Evolutionary conservation across 768 basidiomycete genomes (phyloP), one percentile per base, ranked within the genome.

Genomic region (Calocybe cyanea): DNA sequence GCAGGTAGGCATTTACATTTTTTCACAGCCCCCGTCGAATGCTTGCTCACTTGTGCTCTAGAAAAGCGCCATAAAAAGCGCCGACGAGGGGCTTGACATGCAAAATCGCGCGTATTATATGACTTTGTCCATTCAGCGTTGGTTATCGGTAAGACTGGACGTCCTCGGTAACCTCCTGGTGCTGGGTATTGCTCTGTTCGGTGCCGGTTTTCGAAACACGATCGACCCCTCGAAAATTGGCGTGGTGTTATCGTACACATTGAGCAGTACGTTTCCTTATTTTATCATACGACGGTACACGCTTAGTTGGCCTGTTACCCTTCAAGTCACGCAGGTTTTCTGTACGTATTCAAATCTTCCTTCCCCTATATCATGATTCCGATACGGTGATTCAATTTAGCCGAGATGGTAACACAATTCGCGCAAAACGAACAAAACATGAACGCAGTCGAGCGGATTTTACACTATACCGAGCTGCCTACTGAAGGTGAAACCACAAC

Each of bases 101-200:
- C 74, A 83, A 54, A 81, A 84, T 53, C 62, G 76, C 46, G 82
- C 83, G 0, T 81, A 80, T 57, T 75, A 76, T 48, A 80, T 83
- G 71, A 80, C 77, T 0, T 68, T 84, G 37, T 66, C 75, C 2
- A 78, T 84, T 43, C 83, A 85, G 56, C 66, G 78, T 38, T 87
- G 82, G 81, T 68, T 85, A 1, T 68, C 71, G 2, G 60, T 83
- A 8, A 70, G 85, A 14, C 68, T 88, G 1, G 84, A 87, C 47
- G 62, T 85, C 23, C 75, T 85, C 24, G 82, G 78, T 1, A 83
- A 84, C 56, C 48, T 79, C 7, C 64, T 89, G 8, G 71, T 88
- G 19, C 69, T 88, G 28, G 82, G 83, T 1, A 85, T 90, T 38
- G 79, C 71, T 1, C 61, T 89, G 10, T 86, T 87, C 55, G 83